Base-by-base conservation (phyloP, 495 filamentous ascomycete species). In the Pseudomonodictys pantanalensis region DNA sequence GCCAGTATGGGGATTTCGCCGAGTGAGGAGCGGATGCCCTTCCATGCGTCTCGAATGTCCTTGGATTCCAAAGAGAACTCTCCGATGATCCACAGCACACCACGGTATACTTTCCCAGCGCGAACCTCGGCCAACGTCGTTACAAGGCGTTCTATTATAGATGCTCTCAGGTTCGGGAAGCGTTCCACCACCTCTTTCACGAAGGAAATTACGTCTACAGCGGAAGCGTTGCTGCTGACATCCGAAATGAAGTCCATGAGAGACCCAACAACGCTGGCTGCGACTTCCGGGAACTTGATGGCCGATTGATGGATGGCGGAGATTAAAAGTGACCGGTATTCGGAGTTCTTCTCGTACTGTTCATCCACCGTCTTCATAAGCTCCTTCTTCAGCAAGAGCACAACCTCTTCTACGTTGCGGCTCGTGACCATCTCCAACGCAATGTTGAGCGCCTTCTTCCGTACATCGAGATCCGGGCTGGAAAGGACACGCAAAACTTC, bases 181-280 rank as follows among this genome's bases (percentile, higher is more conserved):
- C 93, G 96, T 77, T 99, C 95, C 3, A 97, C 95, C 6, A 99
- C 95, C 69, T 99, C 95, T 73, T 99, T 99, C 44, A 97, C 92
- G 63, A 99, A 99, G 18, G 89, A 88, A 67, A 99, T 97, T 10
- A 99, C 92, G 75, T 99, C 95, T 25, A 99, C 90, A 1, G 95
- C 93, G 1, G 92, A 95, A 41, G 90, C 87, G 68, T 91, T 96
- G 79, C 93, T 96, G 80, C 93, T 97, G 73, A 97, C 97, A 71
- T 99, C 95, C 52, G 88, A 90, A 70, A 99, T 97, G 70, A 97
- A 97, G 69, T 99, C 93, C 92, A 99, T 99, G n/a, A 99, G 77
- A 7, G 96, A 80, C 55, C 90, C 95, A 53, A 99, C 95, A 44
- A 97, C 95, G 70, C 90, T 96, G 33, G 92, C 89, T 46, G 95